phyloP scores from a whole-genome alignment of 1,284 basidiomycete genomes.

The Lignosus rhinocerotis region DNA sequence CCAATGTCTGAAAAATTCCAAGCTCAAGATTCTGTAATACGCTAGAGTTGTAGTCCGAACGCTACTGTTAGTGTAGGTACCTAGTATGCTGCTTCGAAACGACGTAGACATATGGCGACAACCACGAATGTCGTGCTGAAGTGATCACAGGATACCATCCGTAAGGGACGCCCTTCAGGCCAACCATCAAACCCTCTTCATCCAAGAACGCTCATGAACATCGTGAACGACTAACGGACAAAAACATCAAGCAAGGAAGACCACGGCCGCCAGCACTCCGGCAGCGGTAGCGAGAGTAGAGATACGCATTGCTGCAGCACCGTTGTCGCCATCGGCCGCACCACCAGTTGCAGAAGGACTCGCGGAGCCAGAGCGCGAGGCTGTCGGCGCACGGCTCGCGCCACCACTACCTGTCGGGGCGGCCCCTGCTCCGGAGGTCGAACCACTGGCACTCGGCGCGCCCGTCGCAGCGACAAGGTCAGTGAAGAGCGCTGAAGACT shows the following conservation, averaged over 20 bases:
- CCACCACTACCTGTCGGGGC: not conserved
- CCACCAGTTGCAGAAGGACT: not conserved
- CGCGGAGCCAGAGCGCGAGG: not conserved
- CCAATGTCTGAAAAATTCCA: not conserved
- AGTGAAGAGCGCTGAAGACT: conserved; percentile 53
- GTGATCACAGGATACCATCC: not conserved
- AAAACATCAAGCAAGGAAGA: conserved; percentile 28
- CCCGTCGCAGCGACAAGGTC: conserved; percentile 35
- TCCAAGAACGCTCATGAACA: not conserved
- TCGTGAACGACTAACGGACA: not conserved
- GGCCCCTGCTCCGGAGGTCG: conserved; percentile 25
- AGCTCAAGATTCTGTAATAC: not conserved
- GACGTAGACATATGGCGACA: too few species aligned
- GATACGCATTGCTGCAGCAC: conserved; percentile 36
- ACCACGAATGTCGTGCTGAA: not conserved
- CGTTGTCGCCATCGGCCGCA: conserved; percentile 32
- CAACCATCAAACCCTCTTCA: not conserved
- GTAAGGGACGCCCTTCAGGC: not conserved
- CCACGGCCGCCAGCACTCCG: conserved; percentile 46
- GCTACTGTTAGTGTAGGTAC: conserved; percentile 7
- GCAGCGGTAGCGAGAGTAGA: conserved; percentile 41
- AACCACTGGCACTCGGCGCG: conserved; percentile 26
- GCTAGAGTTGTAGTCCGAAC: conserved; percentile 16
- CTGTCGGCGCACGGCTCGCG: not conserved
- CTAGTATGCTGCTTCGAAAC: not conserved